Conservation (phyloP, 2,329 filamentous ascomycete genomes). For the Penicillium janthinellum region DNA sequence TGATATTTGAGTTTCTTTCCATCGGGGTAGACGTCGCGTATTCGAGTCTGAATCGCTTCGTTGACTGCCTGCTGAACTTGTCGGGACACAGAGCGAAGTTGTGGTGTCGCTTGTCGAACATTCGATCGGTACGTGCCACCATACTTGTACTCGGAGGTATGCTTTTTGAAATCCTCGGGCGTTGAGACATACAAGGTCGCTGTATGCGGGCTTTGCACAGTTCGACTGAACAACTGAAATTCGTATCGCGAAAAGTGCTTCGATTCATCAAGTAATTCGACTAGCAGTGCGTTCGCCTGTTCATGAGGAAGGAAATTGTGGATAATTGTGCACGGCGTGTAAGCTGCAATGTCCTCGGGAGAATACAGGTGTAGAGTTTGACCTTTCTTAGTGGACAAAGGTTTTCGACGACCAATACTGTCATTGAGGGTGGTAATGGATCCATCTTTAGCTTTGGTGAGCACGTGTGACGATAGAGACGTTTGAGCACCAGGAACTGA, state of each 20-base stretch:
- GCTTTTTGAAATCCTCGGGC: conserved; percentile 66
- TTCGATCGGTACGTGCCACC: conserved; percentile 77
- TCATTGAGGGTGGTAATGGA: conserved; percentile 23
- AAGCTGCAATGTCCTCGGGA: conserved; percentile 74
- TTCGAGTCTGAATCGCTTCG: conserved; percentile 70
- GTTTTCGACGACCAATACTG: background rate
- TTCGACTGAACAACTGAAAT: conserved; percentile 86
- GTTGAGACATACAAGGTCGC: conserved; percentile 80
- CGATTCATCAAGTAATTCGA: conserved; percentile 74
- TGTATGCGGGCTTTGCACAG: conserved; percentile 83
- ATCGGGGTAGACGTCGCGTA: conserved; percentile 66
- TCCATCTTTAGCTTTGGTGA: conserved; percentile 43
- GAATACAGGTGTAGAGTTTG: conserved; percentile 82
- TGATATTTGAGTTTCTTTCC: conserved; percentile 78
- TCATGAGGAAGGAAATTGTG: conserved; percentile 80
- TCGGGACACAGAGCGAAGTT: conserved; percentile 69
- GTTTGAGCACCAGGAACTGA: conserved; percentile 59
- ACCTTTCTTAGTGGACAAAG: conserved; percentile 70
- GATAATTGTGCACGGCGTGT: conserved; percentile 89
- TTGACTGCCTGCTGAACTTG: conserved; percentile 78
- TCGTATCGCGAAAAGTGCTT: conserved; percentile 68
- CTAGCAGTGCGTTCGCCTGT: conserved; percentile 72
- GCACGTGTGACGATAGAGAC: conserved; percentile 60
- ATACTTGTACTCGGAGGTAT: conserved; percentile 81
- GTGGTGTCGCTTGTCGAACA: conserved; percentile 73